These are phyloP conservation scores for Trichophyton benhamiae DNA, from an alignment of 2,329 filamentous ascomycete genomes.

Conservation along the genomic window DNA sequence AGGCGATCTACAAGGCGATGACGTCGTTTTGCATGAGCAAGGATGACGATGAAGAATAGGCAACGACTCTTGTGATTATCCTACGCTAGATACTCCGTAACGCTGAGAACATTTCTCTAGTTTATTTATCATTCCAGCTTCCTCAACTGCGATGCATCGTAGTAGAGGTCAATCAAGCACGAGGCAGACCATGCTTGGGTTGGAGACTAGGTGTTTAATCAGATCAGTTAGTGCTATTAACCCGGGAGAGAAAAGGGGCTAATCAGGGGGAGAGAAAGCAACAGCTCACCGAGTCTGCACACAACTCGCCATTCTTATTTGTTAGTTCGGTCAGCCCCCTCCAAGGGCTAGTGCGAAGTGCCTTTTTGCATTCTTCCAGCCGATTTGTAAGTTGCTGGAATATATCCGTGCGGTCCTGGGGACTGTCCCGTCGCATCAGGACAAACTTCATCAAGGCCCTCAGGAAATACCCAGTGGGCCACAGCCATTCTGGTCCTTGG, in stretches of 20 bases:
- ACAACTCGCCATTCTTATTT: conserved; percentile 74
- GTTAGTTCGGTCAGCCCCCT: conserved; percentile 87
- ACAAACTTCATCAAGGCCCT: conserved; percentile 87
- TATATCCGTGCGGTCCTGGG: conserved; percentile 59
- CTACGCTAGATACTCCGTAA: not conserved
- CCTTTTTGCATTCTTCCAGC: conserved; percentile 70
- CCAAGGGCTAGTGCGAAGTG: conserved; percentile 71
- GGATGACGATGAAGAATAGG: too few relatives aligned
- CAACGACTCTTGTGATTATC: too few relatives aligned
- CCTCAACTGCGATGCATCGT: conserved; percentile 51
- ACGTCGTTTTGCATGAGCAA: not conserved
- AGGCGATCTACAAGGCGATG: not conserved
- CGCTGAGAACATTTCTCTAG: not conserved
- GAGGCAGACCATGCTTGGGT: conserved; percentile 95
- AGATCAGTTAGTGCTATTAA: conserved; percentile 1
- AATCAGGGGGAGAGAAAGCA: not conserved
- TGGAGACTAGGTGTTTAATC: conserved; percentile 50
- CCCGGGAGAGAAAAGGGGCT: not conserved
- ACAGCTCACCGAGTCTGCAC: conserved; percentile 68
- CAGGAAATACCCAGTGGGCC: conserved; percentile 93
- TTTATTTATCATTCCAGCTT: not conserved
- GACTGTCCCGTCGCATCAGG: conserved; percentile 54
- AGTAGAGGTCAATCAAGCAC: conserved; percentile 89
- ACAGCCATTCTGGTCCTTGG: conserved; percentile 95
- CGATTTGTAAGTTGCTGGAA: conserved; percentile 90